Evolutionary conservation across 352 stramenopile species (phyloP), one percentile per base, ranked within the genome.

Genomic region (Pythium phragmiticola): DNA sequence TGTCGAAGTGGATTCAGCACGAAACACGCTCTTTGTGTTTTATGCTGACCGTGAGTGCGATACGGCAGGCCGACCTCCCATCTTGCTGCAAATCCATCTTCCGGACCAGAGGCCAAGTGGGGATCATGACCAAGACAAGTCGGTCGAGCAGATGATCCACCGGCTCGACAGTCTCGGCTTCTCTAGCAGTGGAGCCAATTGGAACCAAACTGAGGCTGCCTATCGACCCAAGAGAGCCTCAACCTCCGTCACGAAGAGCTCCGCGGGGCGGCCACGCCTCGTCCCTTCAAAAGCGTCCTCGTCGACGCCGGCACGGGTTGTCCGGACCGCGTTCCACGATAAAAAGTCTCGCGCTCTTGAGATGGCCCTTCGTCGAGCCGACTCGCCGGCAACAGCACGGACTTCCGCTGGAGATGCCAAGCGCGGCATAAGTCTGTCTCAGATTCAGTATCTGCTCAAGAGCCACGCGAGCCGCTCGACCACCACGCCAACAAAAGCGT

Each of bases 311-410:
- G 19, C 46, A 16, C 46, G 46, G 12, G 7, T 33, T 0, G 46
- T 16, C 11, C 51, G 51, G 39, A 48, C 11, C 34, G 52, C 64
- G 1, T 67, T 78, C 17, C 70, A 77, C 57, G 73, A 87, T 30
- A 62, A 65, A 7, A 78, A 78, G 46, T 76, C 76, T 34, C 72
- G 76, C 30, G 60, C 71, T 3, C 62, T 84, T 0, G 74, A 84
- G 37, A 65, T 65, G 55, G 74, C 76, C 2, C 69, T 87, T 21
- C 30, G 55, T 33, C 65, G 52, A 13, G 65, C 53, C 3, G 53
- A 66, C 2, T 21, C 52, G 17, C 47, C 19, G 7, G 43, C 26
- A 1, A 28, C 46, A 43, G n/a, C n/a, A 3, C 41, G 7, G 4
- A 7, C 41, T 23, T 17, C 43, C 0, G 43, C 54, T 11, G 47